phyloP scores from a whole-genome alignment of 148 eudicot genomes.

The Vaccinium darrowii region DNA sequence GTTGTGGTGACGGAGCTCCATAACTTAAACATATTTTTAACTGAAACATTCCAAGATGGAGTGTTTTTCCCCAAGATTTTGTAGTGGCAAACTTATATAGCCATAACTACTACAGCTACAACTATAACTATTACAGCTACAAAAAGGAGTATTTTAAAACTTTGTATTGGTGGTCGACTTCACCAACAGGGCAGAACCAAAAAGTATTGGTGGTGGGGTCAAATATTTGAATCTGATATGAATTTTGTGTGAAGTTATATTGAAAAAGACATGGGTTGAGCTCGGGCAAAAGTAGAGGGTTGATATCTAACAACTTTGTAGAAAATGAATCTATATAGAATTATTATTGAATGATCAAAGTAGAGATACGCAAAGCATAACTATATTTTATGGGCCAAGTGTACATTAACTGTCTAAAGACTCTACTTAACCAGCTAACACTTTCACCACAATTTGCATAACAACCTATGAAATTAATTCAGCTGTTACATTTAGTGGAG shows the following conservation, averaged over 20 bases:
- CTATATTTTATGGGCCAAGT: no score
- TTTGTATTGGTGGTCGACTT: not conserved
- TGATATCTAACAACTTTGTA: not conserved
- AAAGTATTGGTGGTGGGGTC: not conserved
- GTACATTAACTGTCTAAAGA: not conserved
- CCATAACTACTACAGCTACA: not conserved
- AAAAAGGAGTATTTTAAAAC: not conserved
- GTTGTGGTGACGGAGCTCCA: not conserved
- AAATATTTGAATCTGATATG: not conserved
- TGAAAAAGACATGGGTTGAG: not conserved
- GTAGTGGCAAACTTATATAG: not conserved
- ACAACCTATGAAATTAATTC: not conserved
- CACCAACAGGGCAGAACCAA: not conserved
- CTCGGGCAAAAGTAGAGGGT: not conserved
- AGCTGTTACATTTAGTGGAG: not conserved
- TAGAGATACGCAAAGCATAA: not conserved
- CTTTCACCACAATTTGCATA: not conserved
- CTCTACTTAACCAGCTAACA: not conserved
- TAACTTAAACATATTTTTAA: not conserved
- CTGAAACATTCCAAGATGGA: not conserved
- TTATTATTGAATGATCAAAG: not conserved
- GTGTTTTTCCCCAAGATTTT: not conserved
- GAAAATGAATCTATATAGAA: not conserved
- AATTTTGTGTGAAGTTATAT: not conserved
- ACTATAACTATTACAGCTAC: not conserved